phyloP scores from a whole-genome alignment of 2,329 filamentous ascomycete genomes.

The Pyrenochaeta sp. region DNA sequence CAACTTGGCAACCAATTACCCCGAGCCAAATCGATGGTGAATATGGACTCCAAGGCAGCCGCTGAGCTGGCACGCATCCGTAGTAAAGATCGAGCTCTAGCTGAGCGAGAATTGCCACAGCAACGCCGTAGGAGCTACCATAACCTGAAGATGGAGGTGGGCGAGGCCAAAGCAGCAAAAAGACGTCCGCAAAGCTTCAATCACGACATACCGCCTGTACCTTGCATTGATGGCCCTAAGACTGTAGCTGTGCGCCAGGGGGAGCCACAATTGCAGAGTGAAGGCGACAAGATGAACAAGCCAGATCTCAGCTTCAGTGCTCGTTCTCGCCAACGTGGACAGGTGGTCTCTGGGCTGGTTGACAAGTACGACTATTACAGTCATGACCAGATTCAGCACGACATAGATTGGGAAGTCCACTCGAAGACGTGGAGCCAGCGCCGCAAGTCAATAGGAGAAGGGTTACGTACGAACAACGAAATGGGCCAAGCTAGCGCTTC shows the following conservation, averaged over 20 bases:
- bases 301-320: slow-evolving; percentile 12
- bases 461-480: slow-evolving; percentile 22
- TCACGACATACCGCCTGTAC: slow-evolving; percentile 34
- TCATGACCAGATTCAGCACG: slow-evolving; percentile 12
- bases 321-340: slow-evolving; percentile 22
- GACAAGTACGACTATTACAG: slow-evolving; percentile 17
- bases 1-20: slow-evolving; percentile 40
- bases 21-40: slow-evolving; percentile 39
- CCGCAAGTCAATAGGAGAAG: slow-evolving; percentile 40
- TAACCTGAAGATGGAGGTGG: slow-evolving; percentile 30
- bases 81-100: slow-evolving; percentile 41
- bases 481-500: slow-evolving; percentile 11
- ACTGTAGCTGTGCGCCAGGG: slow-evolving; percentile 11
- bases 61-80: slow-evolving; percentile 44
- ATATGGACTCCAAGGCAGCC: slow-evolving; percentile 46
- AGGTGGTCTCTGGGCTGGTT: slow-evolving; percentile 26
- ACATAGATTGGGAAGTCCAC: slow-evolving; percentile 35
- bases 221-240: slow-evolving; percentile 25
- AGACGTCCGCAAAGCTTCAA: slow-evolving; percentile 23
- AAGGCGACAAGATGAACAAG: slow-evolving; percentile 3
- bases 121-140: slow-evolving; percentile 39
- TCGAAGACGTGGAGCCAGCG: slow-evolving; percentile 37
- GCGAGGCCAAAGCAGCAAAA: slow-evolving; percentile 27
- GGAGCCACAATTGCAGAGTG: slow-evolving; percentile 13
- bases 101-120: slow-evolving; percentile 23